Base-by-base conservation (phyloP, 2,329 filamentous ascomycete genomes). In the Seiridium cupressi region DNA sequence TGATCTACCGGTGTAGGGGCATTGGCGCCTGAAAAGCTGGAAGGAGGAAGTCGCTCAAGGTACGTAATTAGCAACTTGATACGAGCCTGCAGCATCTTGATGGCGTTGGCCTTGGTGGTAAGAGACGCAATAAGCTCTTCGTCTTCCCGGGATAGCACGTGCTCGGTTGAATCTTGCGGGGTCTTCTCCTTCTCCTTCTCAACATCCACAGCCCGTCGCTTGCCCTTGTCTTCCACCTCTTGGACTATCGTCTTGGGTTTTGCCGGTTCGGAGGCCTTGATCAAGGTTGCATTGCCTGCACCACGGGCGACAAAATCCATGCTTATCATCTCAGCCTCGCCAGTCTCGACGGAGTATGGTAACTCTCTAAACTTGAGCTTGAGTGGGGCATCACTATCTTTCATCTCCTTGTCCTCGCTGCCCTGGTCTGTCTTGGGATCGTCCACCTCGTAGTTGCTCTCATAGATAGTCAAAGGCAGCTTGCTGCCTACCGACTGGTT, bases 241-340 rank as follows among this genome's bases (percentile, higher is more conserved):
- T 81, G 36, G 31, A 60, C 54, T 42, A 63, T 75, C 51, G 72
- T 72, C 2, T 72, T 71, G n/a, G 77, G 71, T 60, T 80, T 79
- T 60, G 80, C 78, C 56, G 72, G 68, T 59, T 73, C 71, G 47
- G 66, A 67, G 4, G 62, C 63, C 57, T 69, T 66, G 18, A 86
- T 78, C 38, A 86, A 86, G 9, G 90, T 88, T 32, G 93, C 93
- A 69, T 91, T 94, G 53, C 91, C 91, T 51, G 90, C 91, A 44
- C 91, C 92, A 57, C 89, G 88, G 0, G 94, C 93, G 26, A 99
- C 90, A 65, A 93, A 96, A 74, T 97, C 93, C 69, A 99, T 91
- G 66, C 91, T 91, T 65, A 99, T 98, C 93, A 97, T 97, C 75
- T 99, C 95, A 1, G 93, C 93, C 74, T 98, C 93, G 8, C 92